A percentile compares a stretch with the other conserved stretches of the same genome.
phyloP scores from a whole-genome alignment of 176 grass and related monocot genomes.

The bread wheat (Triticum aestivum) region DNA sequence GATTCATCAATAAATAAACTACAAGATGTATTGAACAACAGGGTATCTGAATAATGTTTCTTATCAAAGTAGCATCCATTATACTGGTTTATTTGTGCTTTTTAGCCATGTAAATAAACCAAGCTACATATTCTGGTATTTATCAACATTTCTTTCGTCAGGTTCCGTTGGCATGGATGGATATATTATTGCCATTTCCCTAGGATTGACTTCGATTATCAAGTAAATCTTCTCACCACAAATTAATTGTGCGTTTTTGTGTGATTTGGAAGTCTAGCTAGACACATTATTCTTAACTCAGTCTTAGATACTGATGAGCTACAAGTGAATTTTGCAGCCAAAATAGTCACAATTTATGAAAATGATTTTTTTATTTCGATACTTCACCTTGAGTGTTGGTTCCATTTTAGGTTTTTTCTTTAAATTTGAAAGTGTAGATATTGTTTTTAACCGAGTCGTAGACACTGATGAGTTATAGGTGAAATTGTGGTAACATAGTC shows the following conservation, averaged over 20 bases:
- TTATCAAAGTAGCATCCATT: neutral
- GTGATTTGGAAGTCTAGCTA: neutral
- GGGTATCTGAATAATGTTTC: too few relatives aligned
- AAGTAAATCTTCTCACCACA: constrained; percentile 56
- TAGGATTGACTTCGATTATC: constrained; percentile 82
- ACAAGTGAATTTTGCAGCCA: neutral
- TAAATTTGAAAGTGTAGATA: neutral
- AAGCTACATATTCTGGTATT: constrained; percentile 1
- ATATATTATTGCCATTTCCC: constrained; percentile 74
- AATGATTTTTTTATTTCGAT: neutral
- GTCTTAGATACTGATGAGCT: neutral
- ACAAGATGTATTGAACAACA: too few relatives aligned
- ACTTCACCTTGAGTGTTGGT: neutral
- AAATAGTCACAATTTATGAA: neutral
- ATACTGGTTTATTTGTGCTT: neutral
- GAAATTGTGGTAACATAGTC: neutral
- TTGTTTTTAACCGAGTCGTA: neutral
- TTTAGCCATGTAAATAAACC: neutral
- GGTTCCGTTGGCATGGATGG: constrained; percentile 64
- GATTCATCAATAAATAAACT: too few relatives aligned
- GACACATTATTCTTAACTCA: neutral
- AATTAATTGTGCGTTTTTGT: neutral
- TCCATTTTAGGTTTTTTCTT: neutral
- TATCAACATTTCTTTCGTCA: constrained; percentile 28
- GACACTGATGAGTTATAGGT: neutral